Evolutionary conservation across 2,329 filamentous ascomycete genomes (phyloP), one percentile per base, ranked within the genome.

Genomic region (Tolypocladium tundrense): DNA sequence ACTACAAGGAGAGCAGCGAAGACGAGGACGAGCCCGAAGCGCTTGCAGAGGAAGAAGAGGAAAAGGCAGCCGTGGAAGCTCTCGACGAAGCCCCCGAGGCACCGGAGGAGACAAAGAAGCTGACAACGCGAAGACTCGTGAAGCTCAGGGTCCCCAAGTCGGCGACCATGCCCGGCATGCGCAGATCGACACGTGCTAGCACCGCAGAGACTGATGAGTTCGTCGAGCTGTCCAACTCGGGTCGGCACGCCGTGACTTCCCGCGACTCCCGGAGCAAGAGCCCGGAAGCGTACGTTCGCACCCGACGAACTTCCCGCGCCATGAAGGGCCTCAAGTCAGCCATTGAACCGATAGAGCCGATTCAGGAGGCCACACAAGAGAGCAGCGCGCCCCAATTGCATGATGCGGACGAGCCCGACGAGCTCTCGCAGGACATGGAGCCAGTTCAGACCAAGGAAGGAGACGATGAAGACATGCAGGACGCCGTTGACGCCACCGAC

Each of bases 141-240:
- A 79, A 75, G 59, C 70, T 82, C 50, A 77, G 74, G 61, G 67
- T 75, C 14, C 69, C 71, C 39, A 71, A 69, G 55, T 43, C 64
- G 33, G 61, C 65, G 42, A 59, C 60, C 4, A 63, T 62, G 31
- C 66, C 59, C 39, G 65, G 64, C 1, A 75, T 76, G 43, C 75
- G 81, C 40, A 74, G 80, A 63, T 67, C 72, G 11, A 84, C 82
- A 13, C 73, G 82, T 39, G 80, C 79, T 19, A 77, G 72, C 57
- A 83, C 81, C 4, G 81, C 79, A 51, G 81, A 84, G 53, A 73
- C 75, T 0, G 80, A 84, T 50, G 74, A 78, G 5, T 76, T 85
- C 8, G 68, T 85, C 5, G 82, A 86, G 64, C 72, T 87, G 16
- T 81, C 83, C 7, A 81, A 76, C 63, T 86, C 84, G 9, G 84